Conservation (phyloP, 371 early-diverging fungal species). For the Nematocida displodere region DNA sequence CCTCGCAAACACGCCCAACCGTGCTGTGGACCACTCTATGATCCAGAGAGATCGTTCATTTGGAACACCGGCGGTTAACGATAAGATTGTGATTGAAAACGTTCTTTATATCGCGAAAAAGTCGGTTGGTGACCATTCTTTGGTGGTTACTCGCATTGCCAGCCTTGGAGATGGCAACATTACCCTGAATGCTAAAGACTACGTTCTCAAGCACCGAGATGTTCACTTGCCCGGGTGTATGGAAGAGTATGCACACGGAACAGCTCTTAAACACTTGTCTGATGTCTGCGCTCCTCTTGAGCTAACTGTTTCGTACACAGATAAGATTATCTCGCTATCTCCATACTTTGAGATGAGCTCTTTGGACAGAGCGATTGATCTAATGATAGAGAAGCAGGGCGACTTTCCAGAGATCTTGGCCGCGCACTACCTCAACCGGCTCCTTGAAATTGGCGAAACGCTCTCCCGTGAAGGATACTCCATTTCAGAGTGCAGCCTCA, state of each 20-base stretch:
- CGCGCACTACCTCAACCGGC: slow-evolving; percentile 24
- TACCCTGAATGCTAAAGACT: slow-evolving; percentile 46
- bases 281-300: slow-evolving; percentile 6
- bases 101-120: slow-evolving; percentile 39
- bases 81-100: slow-evolving; percentile 16
- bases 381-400: background rate
- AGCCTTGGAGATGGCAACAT: slow-evolving; percentile 36
- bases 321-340: slow-evolving; percentile 5
- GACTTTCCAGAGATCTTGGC: slow-evolving; percentile 3
- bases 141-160: slow-evolving; percentile 35
- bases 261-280: background rate
- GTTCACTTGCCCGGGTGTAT: slow-evolving; percentile 21
- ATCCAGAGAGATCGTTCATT: too few relatives aligned
- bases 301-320: background rate
- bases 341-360: slow-evolving; percentile 38
- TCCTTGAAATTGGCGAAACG: background rate
- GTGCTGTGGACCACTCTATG: too few relatives aligned
- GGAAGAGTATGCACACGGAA: background rate
- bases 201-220: slow-evolving; percentile 2
- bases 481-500: background rate
- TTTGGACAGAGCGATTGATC: slow-evolving; percentile 22
- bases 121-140: background rate
- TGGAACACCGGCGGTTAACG: background rate
- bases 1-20: too few relatives aligned
- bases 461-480: background rate